These are phyloP conservation scores for Globisporangium heterothallicum DNA, from an alignment of 352 stramenopile species.

Conservation along the genomic window DNA sequence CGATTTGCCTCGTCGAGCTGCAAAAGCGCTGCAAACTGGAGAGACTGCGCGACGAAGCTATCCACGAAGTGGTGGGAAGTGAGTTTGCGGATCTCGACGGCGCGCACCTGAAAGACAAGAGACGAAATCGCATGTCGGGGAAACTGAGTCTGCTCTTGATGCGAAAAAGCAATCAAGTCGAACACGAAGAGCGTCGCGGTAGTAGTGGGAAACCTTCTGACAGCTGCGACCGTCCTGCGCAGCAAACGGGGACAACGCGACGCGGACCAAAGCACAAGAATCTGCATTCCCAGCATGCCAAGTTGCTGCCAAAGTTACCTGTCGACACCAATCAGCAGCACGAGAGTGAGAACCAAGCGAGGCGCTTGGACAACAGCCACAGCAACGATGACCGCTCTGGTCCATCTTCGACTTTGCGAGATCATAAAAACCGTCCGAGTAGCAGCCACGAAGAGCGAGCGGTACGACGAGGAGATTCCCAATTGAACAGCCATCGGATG, in stretches of 20 bases:
- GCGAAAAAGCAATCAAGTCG: slow-evolving; percentile 12
- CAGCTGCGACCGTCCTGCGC: not conserved
- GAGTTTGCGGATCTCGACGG: not conserved
- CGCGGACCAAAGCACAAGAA: not conserved
- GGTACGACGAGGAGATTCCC: not conserved
- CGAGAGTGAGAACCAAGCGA: not conserved
- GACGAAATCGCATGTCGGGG: slow-evolving; percentile 1
- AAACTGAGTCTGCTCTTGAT: slow-evolving; percentile 13
- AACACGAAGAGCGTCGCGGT: too few relatives aligned
- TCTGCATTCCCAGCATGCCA: not conserved
- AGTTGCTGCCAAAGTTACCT: not conserved
- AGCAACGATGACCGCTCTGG: not conserved
- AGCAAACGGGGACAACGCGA: too few relatives aligned
- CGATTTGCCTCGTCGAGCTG: slow-evolving; percentile 64
- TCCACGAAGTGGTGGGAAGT: slow-evolving; percentile 39
- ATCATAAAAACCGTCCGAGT: not conserved
- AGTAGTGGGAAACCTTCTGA: too few relatives aligned
- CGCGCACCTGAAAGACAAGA: not conserved
- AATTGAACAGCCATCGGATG: too few relatives aligned
- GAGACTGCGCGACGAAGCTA: slow-evolving; percentile 51
- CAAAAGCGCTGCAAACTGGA: slow-evolving; percentile 62
- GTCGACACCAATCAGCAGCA: not conserved
- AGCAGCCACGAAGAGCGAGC: not conserved
- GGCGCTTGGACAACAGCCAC: not conserved
- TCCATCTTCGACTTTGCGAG: not conserved